These are phyloP conservation scores for Rhizopogon rudus DNA, from an alignment of 768 basidiomycete species.

Conservation along the genomic window DNA sequence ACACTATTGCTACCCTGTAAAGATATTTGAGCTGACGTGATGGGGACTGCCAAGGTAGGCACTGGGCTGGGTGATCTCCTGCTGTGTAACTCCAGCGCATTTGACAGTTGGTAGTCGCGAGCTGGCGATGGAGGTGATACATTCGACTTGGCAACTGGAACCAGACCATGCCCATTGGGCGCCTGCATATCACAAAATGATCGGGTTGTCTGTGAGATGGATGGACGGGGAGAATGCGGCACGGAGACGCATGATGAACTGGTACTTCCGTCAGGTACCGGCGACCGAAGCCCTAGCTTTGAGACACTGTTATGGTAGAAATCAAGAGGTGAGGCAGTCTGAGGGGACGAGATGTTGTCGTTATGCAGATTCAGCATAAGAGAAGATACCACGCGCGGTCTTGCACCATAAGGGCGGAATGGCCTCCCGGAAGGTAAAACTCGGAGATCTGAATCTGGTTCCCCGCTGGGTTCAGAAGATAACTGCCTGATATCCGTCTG, in stretches of 20 bases:
- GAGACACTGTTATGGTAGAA: slow-evolving; percentile 14
- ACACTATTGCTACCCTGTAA: not conserved
- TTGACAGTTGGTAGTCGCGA: not conserved
- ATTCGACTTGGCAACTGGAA: not conserved
- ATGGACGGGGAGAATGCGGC: not conserved
- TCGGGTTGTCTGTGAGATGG: not conserved
- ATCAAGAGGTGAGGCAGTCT: slow-evolving; percentile 6
- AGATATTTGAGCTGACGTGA: not conserved
- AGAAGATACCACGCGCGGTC: not conserved
- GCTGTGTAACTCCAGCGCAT: not conserved
- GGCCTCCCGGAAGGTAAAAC: not conserved
- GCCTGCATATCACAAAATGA: not conserved
- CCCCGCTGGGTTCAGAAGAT: not conserved
- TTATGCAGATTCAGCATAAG: not conserved
- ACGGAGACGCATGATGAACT: not conserved
- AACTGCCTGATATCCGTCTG: not conserved
- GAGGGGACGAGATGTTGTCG: not conserved
- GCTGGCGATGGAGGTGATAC: not conserved
- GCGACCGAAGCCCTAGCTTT: slow-evolving; percentile 3
- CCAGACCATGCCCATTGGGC: too few relatives aligned
- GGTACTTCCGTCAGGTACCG: not conserved
- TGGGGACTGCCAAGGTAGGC: not conserved
- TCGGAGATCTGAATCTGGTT: not conserved
- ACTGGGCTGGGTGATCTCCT: too few relatives aligned
- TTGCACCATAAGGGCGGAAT: not conserved